phyloP scores from a whole-genome alignment of 805 yeast genomes.

The Hanseniaspora meyeri region DNA sequence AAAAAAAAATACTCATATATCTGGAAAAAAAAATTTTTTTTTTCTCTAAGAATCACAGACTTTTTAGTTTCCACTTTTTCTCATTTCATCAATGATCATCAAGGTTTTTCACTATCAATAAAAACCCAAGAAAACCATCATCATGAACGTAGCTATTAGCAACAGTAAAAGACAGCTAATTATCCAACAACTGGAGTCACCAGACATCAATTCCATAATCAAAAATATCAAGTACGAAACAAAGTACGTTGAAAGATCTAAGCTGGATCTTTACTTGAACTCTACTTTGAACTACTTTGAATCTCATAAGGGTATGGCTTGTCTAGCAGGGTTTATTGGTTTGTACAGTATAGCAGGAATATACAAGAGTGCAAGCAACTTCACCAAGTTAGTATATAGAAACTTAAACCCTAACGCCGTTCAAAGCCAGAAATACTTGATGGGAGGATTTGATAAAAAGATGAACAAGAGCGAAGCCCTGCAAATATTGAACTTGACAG shows the following conservation, averaged over 20 bases:
- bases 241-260: conserved; percentile 19
- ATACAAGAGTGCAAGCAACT: conserved; percentile 35
- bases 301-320: conserved; percentile 64
- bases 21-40: too few species aligned
- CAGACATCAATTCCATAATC: conserved; percentile 15
- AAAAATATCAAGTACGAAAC: conserved; percentile 17
- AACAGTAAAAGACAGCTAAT: conserved; percentile 9
- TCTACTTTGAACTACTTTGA: conserved; percentile 47
- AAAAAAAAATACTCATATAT: too few species aligned
- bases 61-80: too few species aligned
- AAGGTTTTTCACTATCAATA: neutral
- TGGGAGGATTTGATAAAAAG: conserved; percentile 86
- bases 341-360: conserved; percentile 56
- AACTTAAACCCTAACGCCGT: conserved; percentile 32
- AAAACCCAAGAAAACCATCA: neutral
- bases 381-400: conserved; percentile 15
- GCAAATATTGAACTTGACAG: conserved; percentile 65
- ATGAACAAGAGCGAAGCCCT: conserved; percentile 84
- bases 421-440: conserved; percentile 44
- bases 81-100: neutral
- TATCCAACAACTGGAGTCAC: conserved; percentile 16
- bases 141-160: conserved; percentile 3
- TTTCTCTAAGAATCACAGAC: too few species aligned
- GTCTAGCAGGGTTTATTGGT: conserved; percentile 53
- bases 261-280: conserved; percentile 54